Evolutionary conservation across 2,329 filamentous ascomycete genomes (phyloP), one percentile per base, ranked within the genome.

Genomic region (Trichoderma atroviride): DNA sequence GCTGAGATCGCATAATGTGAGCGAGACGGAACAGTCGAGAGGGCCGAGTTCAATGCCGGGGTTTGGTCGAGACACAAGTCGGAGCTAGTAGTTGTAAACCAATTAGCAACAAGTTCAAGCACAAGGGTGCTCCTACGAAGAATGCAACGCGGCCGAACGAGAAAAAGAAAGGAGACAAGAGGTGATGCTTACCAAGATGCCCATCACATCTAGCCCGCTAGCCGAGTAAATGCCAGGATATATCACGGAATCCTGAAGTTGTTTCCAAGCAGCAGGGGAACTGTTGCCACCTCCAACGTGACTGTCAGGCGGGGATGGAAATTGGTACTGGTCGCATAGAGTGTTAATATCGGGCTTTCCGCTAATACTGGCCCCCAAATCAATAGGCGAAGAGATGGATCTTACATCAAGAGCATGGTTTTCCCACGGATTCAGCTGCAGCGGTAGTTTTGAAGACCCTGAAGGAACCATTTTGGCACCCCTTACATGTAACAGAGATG

Each of bases 1-100:
- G 53, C 87, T 85, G 37, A 94, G 88, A 78, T 96, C 92, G 79
- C 92, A 96, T 52, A 97, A 86, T 22, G 95, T 87, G 72, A 97
- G 89, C 2, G 93, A 91, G 76, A 93, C 96, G 1, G 93, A 96
- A 73, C 92, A 84, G 78, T 97, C 94, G 40, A 97, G 89, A 0
- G 92, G 87, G 7, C 93, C 94, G 53, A 97, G 89, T 60, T 93
- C 87, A 74, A 97, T 89, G 73, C 91, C 85, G 0, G 93, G 92
- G 70, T 93, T 89, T 19, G 89, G 88, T 69, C 93, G 85, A 22
- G 86, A 87, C 43, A 89, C 88, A 29, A 96, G 89, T 60, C 89
- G 87, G 78, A 84, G 76, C 84, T 86, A n/a, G 19, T 33, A 69
- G 5, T 37, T 16, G 5, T 31, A 24, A 19, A 3, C 27, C 52